Conservation (phyloP, 2,329 filamentous ascomycete genomes). For the Zymoseptoria brevis region DNA sequence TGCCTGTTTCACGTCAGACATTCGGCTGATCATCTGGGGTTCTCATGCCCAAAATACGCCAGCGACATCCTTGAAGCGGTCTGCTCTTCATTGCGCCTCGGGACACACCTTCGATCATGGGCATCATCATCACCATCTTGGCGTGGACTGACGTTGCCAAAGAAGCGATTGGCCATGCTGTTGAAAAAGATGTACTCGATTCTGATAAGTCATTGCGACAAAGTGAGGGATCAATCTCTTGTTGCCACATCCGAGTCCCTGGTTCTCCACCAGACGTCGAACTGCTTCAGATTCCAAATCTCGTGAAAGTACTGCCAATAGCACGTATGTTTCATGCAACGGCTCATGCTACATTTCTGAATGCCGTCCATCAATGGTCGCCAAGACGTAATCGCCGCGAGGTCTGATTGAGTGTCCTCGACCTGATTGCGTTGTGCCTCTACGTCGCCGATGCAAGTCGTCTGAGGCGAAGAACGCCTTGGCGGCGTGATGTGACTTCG, state of each 20-base stretch:
- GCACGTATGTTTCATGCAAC: not conserved
- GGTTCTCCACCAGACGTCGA: not conserved
- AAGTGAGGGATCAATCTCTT: not conserved
- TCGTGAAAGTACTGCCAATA: not conserved
- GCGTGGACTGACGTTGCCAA: not conserved
- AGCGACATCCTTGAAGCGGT: not conserved
- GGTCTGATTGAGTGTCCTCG: not conserved
- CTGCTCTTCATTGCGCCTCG: not conserved
- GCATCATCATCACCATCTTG: not conserved
- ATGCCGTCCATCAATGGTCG: not conserved
- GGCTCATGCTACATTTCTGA: not conserved
- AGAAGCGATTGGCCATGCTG: not conserved
- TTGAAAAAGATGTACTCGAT: not conserved
- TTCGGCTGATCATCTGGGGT: not conserved
- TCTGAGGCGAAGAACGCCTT: not conserved
- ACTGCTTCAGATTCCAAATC: not conserved
- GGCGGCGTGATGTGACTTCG: not conserved
- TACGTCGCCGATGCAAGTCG: not conserved
- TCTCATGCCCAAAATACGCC: not conserved
- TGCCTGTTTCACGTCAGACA: not conserved
- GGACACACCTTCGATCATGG: not conserved
- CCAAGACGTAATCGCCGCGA: not conserved
- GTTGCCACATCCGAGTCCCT: not conserved
- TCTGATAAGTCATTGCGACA: not conserved
- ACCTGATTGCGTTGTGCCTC: not conserved